Conservation (phyloP, 768 basidiomycete genomes). For the Galerina marginata region DNA sequence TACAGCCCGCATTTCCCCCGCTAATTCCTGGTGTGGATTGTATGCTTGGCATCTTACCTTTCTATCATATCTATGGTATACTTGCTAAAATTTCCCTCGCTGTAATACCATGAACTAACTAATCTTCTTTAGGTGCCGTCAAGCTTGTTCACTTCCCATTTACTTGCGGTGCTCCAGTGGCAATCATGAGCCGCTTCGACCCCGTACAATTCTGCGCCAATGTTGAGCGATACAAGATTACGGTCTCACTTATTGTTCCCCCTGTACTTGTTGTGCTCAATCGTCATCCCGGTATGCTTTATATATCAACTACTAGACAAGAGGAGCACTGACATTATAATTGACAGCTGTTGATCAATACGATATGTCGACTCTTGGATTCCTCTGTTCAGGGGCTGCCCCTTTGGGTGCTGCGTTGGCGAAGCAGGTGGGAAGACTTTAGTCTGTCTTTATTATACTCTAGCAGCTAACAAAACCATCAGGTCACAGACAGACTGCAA, state of each 20-base stretch:
- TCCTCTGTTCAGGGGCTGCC: slow-evolving; percentile 79
- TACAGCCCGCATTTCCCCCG: slow-evolving; percentile 48
- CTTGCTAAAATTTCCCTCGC: neutral
- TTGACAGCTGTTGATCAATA: slow-evolving; percentile 64
- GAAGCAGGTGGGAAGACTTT: slow-evolving; percentile 39
- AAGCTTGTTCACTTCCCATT: slow-evolving; percentile 69
- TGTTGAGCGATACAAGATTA: slow-evolving; percentile 70
- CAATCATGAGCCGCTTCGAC: slow-evolving; percentile 75
- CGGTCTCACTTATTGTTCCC: slow-evolving; percentile 68
- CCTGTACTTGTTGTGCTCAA: slow-evolving; percentile 82
- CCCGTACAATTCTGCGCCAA: slow-evolving; percentile 67
- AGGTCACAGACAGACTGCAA: slow-evolving; percentile 45
- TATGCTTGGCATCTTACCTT: slow-evolving; percentile 69
- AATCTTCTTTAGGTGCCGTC: slow-evolving; percentile 49
- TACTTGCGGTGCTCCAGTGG: slow-evolving; percentile 50
- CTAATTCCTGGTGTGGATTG: slow-evolving; percentile 48
- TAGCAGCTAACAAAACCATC: neutral
- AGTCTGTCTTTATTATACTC: neutral
- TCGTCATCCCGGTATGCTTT: slow-evolving; percentile 64
- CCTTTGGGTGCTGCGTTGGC: slow-evolving; percentile 74
- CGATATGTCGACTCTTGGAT: slow-evolving; percentile 62
- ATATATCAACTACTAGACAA: neutral
- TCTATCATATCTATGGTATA: slow-evolving; percentile 52
- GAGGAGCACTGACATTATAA: neutral
- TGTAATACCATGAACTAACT: neutral